Conservation (phyloP, 2,329 filamentous ascomycete species). For the Colletotrichum horii region DNA sequence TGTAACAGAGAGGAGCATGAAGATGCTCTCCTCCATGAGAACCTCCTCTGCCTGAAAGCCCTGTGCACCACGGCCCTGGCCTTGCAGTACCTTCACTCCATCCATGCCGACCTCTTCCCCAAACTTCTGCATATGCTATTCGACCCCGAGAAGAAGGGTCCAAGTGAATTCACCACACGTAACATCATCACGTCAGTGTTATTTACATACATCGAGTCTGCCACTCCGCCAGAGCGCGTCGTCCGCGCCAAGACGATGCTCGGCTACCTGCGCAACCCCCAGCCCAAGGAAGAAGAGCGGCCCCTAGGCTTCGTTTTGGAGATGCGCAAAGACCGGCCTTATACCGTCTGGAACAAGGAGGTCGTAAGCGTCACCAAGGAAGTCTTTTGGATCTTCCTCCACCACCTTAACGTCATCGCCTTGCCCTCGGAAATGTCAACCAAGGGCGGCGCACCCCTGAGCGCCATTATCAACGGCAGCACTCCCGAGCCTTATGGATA, state of each 20-base stretch:
- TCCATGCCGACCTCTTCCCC: slow-evolving; percentile 83
- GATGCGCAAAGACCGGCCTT: slow-evolving; percentile 86
- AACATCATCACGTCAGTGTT: slow-evolving; percentile 88
- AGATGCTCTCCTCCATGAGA: slow-evolving; percentile 89
- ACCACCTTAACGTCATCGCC: slow-evolving; percentile 87
- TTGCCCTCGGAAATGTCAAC: slow-evolving; percentile 54
- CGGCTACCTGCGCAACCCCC: slow-evolving; percentile 79
- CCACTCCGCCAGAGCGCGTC: slow-evolving; percentile 65
- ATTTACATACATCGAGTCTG: slow-evolving; percentile 83
- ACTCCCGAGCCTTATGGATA: slow-evolving; percentile 56
- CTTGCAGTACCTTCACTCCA: slow-evolving; percentile 78
- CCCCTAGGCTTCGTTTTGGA: slow-evolving; percentile 87
- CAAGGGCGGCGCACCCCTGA: slow-evolving; percentile 25
- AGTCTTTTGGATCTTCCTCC: slow-evolving; percentile 99
- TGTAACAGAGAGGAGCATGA: slow-evolving; percentile 85
- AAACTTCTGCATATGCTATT: slow-evolving; percentile 89
- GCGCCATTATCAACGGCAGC: slow-evolving; percentile 35
- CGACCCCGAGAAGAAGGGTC: slow-evolving; percentile 97
- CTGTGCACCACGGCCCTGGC: slow-evolving; percentile 90
- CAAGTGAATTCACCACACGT: slow-evolving; percentile 93
- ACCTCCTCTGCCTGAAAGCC: slow-evolving; percentile 90
- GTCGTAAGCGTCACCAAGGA: slow-evolving; percentile 93
- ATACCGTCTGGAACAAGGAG: slow-evolving; percentile 94
- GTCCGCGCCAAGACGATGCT: slow-evolving; percentile 76
- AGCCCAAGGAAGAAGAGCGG: slow-evolving; percentile 74